phyloP scores from a whole-genome alignment of 495 filamentous ascomycete genomes.

The Aspergillus steynii region DNA sequence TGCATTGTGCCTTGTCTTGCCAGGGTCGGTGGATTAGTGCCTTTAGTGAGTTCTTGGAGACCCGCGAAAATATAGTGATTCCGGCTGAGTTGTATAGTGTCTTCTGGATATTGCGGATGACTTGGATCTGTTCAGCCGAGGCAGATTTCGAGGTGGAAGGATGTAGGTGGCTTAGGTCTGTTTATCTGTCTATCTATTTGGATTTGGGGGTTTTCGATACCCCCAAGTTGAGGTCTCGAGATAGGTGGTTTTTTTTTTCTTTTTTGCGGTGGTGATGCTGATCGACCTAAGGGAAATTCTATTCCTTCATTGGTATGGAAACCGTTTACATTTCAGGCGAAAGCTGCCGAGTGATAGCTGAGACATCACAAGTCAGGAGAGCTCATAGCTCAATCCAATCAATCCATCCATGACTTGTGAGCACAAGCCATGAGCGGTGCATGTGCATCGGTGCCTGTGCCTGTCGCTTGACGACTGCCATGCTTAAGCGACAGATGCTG shows the following conservation, averaged over 20 bases:
- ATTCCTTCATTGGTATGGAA: neutral
- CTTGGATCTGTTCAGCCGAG: neutral
- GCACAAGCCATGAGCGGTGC: neutral
- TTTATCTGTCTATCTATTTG: neutral
- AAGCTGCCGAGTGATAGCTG: neutral
- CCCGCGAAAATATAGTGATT: too few relatives aligned
- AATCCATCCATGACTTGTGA: neutral
- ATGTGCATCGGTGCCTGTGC: neutral
- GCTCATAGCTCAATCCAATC: neutral
- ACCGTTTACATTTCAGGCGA: neutral
- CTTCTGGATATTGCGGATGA: too few relatives aligned
- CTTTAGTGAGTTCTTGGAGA: too few relatives aligned
- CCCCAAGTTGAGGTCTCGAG: neutral
- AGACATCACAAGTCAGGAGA: neutral
- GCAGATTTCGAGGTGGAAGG: too few relatives aligned
- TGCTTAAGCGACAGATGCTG: neutral
- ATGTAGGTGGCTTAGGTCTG: too few relatives aligned
- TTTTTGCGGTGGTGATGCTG: neutral
- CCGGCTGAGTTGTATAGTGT: too few relatives aligned
- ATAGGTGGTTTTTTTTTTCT: neutral
- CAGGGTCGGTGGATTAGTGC: neutral
- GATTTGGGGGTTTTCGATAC: neutral
- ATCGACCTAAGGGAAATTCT: neutral
- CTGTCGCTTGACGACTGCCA: neutral
- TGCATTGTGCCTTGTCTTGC: neutral